Conservation (phyloP, 768 basidiomycete genomes). For the Hygrophorus pudorinus region DNA sequence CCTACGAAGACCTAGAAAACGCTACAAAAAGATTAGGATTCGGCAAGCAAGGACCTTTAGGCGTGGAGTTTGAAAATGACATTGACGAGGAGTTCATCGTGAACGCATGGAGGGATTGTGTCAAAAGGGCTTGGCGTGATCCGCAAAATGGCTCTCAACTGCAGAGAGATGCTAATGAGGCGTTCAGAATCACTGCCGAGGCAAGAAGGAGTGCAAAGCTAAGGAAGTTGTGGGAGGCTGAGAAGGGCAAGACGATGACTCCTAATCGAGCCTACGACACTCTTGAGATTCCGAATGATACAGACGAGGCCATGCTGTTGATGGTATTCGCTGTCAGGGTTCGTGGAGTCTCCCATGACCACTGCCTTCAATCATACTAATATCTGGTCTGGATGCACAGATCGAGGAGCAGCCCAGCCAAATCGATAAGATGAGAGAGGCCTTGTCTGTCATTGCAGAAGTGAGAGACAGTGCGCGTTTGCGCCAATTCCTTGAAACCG, state of each 20-base stretch:
- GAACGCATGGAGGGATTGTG: slow-evolving; percentile 57
- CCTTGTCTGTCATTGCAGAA: slow-evolving; percentile 66
- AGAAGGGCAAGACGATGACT: slow-evolving; percentile 50
- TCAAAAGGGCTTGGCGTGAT: slow-evolving; percentile 48
- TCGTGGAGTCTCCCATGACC: slow-evolving; percentile 14
- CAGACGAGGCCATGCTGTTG: slow-evolving; percentile 70
- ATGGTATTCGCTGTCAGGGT: slow-evolving; percentile 67
- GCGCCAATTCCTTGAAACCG: slow-evolving; percentile 52
- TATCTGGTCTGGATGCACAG: slow-evolving; percentile 25
- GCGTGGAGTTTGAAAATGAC: slow-evolving; percentile 62
- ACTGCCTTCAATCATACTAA: neutral
- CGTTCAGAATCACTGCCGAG: slow-evolving; percentile 62
- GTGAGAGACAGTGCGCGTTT: slow-evolving; percentile 64
- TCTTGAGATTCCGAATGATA: slow-evolving; percentile 59
- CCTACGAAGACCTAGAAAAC: slow-evolving; percentile 38
- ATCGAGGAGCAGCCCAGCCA: slow-evolving; percentile 63
- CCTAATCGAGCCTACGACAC: slow-evolving; percentile 63
- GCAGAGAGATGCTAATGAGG: slow-evolving; percentile 51
- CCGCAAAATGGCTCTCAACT: slow-evolving; percentile 33
- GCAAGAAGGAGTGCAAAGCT: slow-evolving; percentile 41
- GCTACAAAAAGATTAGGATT: slow-evolving; percentile 55
- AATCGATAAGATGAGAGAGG: slow-evolving; percentile 61
- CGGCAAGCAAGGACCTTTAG: slow-evolving; percentile 44
- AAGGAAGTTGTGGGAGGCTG: slow-evolving; percentile 41
- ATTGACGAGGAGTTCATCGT: slow-evolving; percentile 62